A percentile compares a stretch with the other conserved stretches of the same genome.
These are phyloP conservation scores for Cryphonectria japonica DNA, from an alignment of 2,329 filamentous ascomycete species.

Conservation along the genomic window DNA sequence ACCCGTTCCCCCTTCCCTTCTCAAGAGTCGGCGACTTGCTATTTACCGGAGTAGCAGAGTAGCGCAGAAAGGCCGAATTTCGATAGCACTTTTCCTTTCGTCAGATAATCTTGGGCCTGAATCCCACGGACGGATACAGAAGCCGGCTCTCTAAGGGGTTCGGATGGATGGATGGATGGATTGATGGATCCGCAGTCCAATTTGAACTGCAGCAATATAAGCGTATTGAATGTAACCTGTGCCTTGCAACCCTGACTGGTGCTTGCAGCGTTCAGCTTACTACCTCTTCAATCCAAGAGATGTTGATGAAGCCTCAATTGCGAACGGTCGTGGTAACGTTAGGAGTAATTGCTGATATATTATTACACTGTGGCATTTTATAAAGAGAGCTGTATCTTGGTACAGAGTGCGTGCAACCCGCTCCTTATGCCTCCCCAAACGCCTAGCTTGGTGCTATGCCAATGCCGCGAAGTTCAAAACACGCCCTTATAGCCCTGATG, in stretches of 20 bases:
- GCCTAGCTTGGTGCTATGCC: slow-evolving; percentile 2
- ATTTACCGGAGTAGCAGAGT: neutral
- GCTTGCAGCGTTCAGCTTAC: neutral
- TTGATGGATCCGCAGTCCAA: neutral
- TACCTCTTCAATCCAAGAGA: neutral
- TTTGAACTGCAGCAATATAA: neutral
- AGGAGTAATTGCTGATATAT: neutral
- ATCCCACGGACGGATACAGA: neutral
- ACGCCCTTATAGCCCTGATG: neutral
- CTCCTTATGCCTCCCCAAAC: slow-evolving; percentile 1
- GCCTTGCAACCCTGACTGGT: neutral
- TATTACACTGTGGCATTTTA: neutral
- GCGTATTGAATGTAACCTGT: neutral
- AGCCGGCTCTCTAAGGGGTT: neutral
- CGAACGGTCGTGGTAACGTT: neutral
- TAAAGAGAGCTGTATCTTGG: neutral
- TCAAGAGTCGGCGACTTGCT: neutral
- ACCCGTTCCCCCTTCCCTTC: neutral
- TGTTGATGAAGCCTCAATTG: neutral
- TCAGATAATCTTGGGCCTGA: neutral
- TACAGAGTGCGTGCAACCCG: neutral
- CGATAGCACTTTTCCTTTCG: neutral
- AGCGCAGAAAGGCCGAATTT: neutral
- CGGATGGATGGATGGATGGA: neutral
- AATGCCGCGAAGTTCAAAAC: neutral